A percentile compares a stretch with the other conserved stretches of the same genome.
These are phyloP conservation scores for Pneumocystis carinii DNA, from an alignment of 1,139 yeast genomes.

Conservation along the genomic window DNA sequence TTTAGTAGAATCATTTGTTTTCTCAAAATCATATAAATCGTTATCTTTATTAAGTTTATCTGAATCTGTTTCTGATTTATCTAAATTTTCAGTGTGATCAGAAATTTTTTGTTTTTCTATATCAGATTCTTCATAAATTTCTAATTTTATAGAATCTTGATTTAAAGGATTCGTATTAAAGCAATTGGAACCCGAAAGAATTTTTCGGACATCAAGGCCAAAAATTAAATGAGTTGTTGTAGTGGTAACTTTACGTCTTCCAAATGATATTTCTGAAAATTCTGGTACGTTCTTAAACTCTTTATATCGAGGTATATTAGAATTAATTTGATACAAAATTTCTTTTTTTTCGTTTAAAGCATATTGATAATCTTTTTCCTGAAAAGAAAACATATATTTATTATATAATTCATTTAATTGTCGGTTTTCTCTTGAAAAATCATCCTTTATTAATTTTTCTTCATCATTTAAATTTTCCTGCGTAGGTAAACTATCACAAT, in stretches of 20 bases:
- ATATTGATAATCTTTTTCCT: not conserved
- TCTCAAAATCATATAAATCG: slow-evolving; percentile 12
- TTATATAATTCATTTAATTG: not conserved
- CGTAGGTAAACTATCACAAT: not conserved
- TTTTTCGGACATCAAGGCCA: not conserved
- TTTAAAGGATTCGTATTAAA: not conserved
- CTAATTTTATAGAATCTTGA: not conserved
- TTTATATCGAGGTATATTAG: not conserved
- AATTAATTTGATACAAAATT: not conserved
- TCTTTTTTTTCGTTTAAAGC: not conserved
- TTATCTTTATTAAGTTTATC: slow-evolving; percentile 1
- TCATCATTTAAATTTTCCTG: not conserved
- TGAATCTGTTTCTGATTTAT: not conserved
- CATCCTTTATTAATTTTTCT: not conserved
- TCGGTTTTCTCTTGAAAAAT: not conserved
- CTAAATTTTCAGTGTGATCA: not conserved
- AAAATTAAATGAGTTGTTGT: not conserved
- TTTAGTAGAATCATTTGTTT: slow-evolving; percentile 22
- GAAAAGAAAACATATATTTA: not conserved
- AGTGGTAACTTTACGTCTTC: not conserved
- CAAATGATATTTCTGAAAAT: not conserved
- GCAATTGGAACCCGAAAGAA: not conserved
- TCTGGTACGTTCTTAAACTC: not conserved
- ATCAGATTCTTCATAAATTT: not conserved
- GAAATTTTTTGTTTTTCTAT: not conserved